Evolutionary conservation across 2,329 filamentous ascomycete species (phyloP), one percentile per base, ranked within the genome.

Genomic region (Aspergillus fijiensis): DNA sequence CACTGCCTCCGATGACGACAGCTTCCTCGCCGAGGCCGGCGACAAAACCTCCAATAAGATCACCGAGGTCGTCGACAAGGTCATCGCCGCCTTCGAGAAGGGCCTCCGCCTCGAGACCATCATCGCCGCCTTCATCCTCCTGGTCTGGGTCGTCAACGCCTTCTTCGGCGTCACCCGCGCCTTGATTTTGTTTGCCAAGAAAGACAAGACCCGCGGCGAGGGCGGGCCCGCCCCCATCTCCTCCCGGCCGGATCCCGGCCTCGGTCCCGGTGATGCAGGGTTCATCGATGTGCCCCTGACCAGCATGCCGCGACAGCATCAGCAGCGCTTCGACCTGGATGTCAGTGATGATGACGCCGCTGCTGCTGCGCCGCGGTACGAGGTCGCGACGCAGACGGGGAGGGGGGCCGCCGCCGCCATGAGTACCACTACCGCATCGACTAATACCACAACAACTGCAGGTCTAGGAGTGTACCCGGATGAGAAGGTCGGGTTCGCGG

Each of bases 1-100:
- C 57, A 74, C 84, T 42, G 74, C 83, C 85, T 89, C 65, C 80
- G 81, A 11, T 68, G 70, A 10, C 12, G 80, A 84, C 55, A 82
- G 88, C 55, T 95, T 98, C 74, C 85, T 98, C 51, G 84, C 91
- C n/a, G 86, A 89, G 61, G 88, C 92, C 0, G 87, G 87, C 31
- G 85, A 84, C 64, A 84, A 87, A 59, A 88, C 92, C 7, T 87
- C 87, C 45, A 91, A 97, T 77, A 89, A 93, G 70, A 90, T 98
- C 67, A 90, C 88, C 16, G 87, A 84, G 61, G 90, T 92, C 23
- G 85, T 98, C 48, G 74, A 84, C 59, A 84, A 87, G 64, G 88
- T 97, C 60, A 85, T 88, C 29, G 77, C 83, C 61, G 86, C 86
- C 72, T 80, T 98, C 23, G 80, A 85, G 69, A 83, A 84, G 58